phyloP scores from a whole-genome alignment of 1,284 basidiomycete species.

The Tilletia indica region DNA sequence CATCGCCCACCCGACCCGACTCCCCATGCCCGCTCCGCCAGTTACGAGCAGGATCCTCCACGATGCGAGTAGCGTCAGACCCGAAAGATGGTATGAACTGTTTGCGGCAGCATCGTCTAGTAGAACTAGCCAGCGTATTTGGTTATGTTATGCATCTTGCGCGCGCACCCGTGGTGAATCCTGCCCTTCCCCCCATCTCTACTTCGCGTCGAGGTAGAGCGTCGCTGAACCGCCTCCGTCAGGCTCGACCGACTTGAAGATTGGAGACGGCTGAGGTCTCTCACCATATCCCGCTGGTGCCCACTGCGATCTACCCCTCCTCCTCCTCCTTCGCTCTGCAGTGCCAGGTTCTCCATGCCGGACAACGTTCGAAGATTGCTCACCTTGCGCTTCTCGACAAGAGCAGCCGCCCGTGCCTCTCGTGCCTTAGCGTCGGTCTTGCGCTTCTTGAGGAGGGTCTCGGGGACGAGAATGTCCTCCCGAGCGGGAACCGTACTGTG shows the following conservation, averaged over 20 bases:
- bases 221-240: too few species aligned
- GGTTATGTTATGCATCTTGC: conserved; percentile 48
- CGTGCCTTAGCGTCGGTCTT: conserved; percentile 96
- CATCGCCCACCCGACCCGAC: too few species aligned
- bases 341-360: too few species aligned
- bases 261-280: too few species aligned
- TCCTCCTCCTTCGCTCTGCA: too few species aligned
- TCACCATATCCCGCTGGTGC: too few species aligned
- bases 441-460: conserved; percentile 68
- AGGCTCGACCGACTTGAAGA: too few species aligned
- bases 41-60: not conserved
- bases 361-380: conserved; percentile 22
- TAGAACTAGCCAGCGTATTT: conserved; percentile 47
- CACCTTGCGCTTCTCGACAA: conserved; percentile 88
- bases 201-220: too few species aligned
- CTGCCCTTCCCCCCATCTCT: too few species aligned
- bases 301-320: too few species aligned
- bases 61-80: conserved; percentile 38
- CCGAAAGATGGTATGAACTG: conserved; percentile 55
- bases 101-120: conserved; percentile 51
- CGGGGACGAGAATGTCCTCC: conserved; percentile 53
- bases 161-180: not conserved
- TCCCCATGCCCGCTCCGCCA: too few species aligned
- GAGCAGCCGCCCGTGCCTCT: conserved; percentile 87
- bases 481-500: conserved; percentile 13